Base-by-base conservation (phyloP, 305 asterid genomes). In the Monarda citriodora region DNA sequence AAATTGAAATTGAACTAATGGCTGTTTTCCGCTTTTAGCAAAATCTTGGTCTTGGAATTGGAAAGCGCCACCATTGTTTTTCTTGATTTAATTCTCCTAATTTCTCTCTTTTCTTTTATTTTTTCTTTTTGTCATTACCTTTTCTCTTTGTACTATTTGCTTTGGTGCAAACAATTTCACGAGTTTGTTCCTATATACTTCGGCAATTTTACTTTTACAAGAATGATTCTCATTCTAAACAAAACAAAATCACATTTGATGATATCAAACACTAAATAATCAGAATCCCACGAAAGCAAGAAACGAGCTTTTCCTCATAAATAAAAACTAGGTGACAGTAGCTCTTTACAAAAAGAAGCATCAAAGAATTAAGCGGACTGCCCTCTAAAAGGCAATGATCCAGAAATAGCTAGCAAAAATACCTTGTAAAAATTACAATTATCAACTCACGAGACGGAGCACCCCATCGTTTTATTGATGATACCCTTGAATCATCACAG, bases 401-500 rank as follows among this genome's bases (percentile, higher is more conserved):
- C 52, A 47, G 5, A 63, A 50, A 32, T 37, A 26, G 59, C 45
- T 48, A 65, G 34, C 46, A 12, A 25, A 8, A 26, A 49, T 61
- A 32, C 56, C 61, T 36, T 34, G 18, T n/a, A 53, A 54, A 47
- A 73, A n/a, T 44, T 17, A 68, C 69, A 60, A 25, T 69, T 61
- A 69, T 53, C 57, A 52, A 49, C 58, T 25, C 56, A 41, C 25
- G 61, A 23, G 70, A 61, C 53, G 54, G 57, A 48, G 23, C 5
- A 18, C 12, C 69, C 55, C 74, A 63, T 31, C 38, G 63, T 10
- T 63, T 58, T 63, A 60, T 67, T 72, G 60, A 34, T 10, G 34
- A 66, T 37, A 75, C 79, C 75, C 77, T 72, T 56, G 52, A 73
- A 75, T 75, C 67, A 81, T 63, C 61, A 59, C 72, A 76, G 79